Base-by-base conservation (phyloP, 805 yeast genomes). In the Metschnikowia henanensis region DNA sequence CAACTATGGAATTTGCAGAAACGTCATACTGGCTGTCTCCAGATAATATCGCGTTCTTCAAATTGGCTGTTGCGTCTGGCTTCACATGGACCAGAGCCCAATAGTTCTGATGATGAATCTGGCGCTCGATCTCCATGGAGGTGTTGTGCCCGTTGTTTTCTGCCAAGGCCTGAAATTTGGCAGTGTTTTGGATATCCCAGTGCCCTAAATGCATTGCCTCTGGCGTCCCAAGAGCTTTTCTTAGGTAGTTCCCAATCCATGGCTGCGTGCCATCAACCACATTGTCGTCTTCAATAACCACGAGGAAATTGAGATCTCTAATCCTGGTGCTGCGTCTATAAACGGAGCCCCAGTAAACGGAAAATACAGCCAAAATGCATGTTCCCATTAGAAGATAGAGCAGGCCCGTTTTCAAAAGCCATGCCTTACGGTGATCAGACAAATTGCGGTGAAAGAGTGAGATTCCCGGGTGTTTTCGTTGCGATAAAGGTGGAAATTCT, bases 71-170 rank as follows among this genome's bases (percentile, higher is more conserved):
- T 0, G 84, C 79, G 53, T 77, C 73, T 12, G 71, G 61, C 19
- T 59, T 54, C 28, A 84, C 77, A 49, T 79, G 76, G 28, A 83
- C 64, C 0, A 84, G 76, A 19, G 77, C 73, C 92, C 92, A 86
- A 53, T 73, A 83, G n/a, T 73, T 55, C 59, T 81, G 78, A 40
- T 74, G 75, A 52, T 76, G 79, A 3, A 85, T 72, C 41, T 64
- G 62, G 28, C 71, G 53, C 30, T 60, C 25, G 18, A 82, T 57
- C 49, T 76, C 75, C 4, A 67, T 68, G 25, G 59, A 64, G 5
- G 70, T 39, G 22, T 30, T 30, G 33, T 41, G 41, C 38, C 57
- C 52, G 44, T 63, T 57, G 13, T 51, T 45, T 1, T 35, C 53
- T 12, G 74, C 74, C 12, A 47, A 30, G 7, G 47, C 57, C 5